Evolutionary conservation across 495 filamentous ascomycete species (phyloP).

Genomic region (Monascus purpureus): DNA sequence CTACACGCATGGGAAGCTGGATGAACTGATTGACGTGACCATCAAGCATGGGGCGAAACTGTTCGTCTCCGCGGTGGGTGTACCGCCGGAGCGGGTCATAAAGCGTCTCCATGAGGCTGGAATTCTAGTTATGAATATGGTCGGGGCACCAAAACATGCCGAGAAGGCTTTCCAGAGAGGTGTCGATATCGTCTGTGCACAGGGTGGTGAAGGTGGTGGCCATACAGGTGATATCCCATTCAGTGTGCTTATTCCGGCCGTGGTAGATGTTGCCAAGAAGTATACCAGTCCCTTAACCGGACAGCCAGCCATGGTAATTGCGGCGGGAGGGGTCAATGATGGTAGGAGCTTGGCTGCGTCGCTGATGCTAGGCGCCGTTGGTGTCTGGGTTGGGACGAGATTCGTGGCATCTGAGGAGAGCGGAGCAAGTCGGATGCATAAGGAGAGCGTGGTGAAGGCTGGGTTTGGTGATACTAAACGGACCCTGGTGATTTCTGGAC

Average conservation of each 20-base stretch:
- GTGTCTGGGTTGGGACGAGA: slow-evolving; percentile 75
- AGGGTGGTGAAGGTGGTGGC: slow-evolving; percentile 68
- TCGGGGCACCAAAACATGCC: slow-evolving; percentile 80
- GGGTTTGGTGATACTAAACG: slow-evolving; percentile 59
- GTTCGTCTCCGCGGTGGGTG: slow-evolving; percentile 74
- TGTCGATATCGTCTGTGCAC: slow-evolving; percentile 73
- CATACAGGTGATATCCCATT: slow-evolving; percentile 69
- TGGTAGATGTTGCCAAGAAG: slow-evolving; percentile 54
- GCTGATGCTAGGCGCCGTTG: slow-evolving; percentile 59
- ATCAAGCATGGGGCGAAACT: slow-evolving; percentile 63
- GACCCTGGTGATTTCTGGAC: slow-evolving; percentile 65
- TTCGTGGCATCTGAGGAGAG: slow-evolving; percentile 73
- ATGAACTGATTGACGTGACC: slow-evolving; percentile 67
- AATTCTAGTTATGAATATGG: slow-evolving; percentile 88
- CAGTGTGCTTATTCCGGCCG: slow-evolving; percentile 57
- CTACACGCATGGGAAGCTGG: slow-evolving; percentile 73
- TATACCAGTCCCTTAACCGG: slow-evolving; percentile 44
- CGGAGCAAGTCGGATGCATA: slow-evolving; percentile 62
- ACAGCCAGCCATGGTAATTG: slow-evolving; percentile 51
- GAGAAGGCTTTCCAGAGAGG: slow-evolving; percentile 67
- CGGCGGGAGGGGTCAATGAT: slow-evolving; percentile 61
- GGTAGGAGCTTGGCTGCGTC: slow-evolving; percentile 55
- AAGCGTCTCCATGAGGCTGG: slow-evolving; percentile 58
- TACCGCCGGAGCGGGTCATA: slow-evolving; percentile 56
- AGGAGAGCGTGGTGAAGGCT: slow-evolving; percentile 64